A percentile compares a stretch with the other conserved stretches of the same genome.
These are phyloP conservation scores for Atalantia buxifolia DNA, from an alignment of 345 rosid genomes.

Conservation along the genomic window DNA sequence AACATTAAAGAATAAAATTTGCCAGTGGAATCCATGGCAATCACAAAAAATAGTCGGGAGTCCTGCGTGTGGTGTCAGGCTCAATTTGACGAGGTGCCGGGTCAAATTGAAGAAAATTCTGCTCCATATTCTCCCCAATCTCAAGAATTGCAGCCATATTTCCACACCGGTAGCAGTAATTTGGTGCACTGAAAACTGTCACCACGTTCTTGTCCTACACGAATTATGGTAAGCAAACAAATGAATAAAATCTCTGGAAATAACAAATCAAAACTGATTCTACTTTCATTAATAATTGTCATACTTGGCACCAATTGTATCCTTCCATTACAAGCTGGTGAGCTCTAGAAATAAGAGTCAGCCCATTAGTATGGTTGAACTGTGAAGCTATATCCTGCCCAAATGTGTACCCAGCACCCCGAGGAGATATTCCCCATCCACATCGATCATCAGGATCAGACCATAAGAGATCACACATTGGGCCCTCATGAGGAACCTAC, in stretches of 20 bases:
- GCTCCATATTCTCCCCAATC: constrained; percentile 82
- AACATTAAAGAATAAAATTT: constrained; percentile 17
- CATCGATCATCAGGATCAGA: constrained; percentile 65
- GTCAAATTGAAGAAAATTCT: constrained; percentile 80
- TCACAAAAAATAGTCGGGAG: constrained; percentile 85
- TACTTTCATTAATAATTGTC: constrained; percentile 2
- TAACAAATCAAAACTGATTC: neutral
- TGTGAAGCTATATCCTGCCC: constrained; percentile 70
- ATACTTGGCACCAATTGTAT: constrained; percentile 82
- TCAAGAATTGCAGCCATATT: constrained; percentile 90
- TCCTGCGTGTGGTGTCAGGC: constrained; percentile 75
- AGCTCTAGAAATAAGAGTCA: constrained; percentile 74
- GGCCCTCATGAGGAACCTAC: constrained; percentile 85
- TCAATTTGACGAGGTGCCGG: constrained; percentile 89
- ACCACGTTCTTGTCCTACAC: constrained; percentile 73
- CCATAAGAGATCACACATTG: constrained; percentile 87
- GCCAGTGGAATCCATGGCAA: constrained; percentile 12
- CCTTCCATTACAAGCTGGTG: constrained; percentile 96
- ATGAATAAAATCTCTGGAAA: neutral
- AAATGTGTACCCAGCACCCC: constrained; percentile 58
- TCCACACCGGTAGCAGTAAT: constrained; percentile 79
- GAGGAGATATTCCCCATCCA: constrained; percentile 59
- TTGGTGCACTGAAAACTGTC: constrained; percentile 83
- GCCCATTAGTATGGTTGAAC: constrained; percentile 79
- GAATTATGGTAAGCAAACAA: neutral